Evolutionary conservation across 805 yeast genomes (phyloP).

Genomic region (Cyberlindnera mississippiensis): DNA sequence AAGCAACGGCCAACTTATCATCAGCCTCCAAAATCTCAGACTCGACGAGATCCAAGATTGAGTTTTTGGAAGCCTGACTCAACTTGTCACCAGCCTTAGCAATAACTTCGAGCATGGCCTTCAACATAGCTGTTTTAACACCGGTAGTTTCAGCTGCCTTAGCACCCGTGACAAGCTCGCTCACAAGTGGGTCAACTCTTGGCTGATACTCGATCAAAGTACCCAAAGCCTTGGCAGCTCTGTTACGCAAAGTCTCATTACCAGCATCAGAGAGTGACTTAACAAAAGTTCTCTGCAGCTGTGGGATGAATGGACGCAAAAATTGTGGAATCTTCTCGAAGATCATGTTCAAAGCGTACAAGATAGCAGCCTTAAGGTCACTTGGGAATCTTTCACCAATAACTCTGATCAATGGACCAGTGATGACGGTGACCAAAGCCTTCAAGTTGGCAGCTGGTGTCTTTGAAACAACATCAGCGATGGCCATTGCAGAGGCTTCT

Average conservation of each 20-base stretch:
- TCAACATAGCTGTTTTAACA: slow-evolving; percentile 80
- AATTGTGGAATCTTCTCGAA: slow-evolving; percentile 83
- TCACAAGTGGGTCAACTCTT: slow-evolving; percentile 86
- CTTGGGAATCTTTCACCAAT: slow-evolving; percentile 92
- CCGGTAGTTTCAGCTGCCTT: slow-evolving; percentile 61
- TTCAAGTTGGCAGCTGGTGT: slow-evolving; percentile 80
- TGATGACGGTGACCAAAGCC: slow-evolving; percentile 86
- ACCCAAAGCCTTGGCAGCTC: slow-evolving; percentile 90
- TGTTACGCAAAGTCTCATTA: slow-evolving; percentile 66
- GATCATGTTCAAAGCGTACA: slow-evolving; percentile 75
- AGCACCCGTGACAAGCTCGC: slow-evolving; percentile 77
- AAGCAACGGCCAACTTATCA: slow-evolving; percentile 66
- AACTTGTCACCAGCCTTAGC: slow-evolving; percentile 73
- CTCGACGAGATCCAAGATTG: slow-evolving; percentile 70
- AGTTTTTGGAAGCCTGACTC: slow-evolving; percentile 65
- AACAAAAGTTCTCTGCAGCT: slow-evolving; percentile 93
- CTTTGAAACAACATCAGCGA: slow-evolving; percentile 79
- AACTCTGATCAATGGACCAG: slow-evolving; percentile 97
- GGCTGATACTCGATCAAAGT: slow-evolving; percentile 86
- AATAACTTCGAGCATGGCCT: slow-evolving; percentile 80
- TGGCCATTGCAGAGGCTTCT: slow-evolving; percentile 83
- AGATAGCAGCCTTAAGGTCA: slow-evolving; percentile 92
- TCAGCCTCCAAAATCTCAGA: slow-evolving; percentile 54
- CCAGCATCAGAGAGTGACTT: slow-evolving; percentile 79
- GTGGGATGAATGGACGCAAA: slow-evolving; percentile 94